Evolutionary conservation across 805 yeast species (phyloP), one percentile per base, ranked within the genome.

Genomic region (Nematodospora valgi): DNA sequence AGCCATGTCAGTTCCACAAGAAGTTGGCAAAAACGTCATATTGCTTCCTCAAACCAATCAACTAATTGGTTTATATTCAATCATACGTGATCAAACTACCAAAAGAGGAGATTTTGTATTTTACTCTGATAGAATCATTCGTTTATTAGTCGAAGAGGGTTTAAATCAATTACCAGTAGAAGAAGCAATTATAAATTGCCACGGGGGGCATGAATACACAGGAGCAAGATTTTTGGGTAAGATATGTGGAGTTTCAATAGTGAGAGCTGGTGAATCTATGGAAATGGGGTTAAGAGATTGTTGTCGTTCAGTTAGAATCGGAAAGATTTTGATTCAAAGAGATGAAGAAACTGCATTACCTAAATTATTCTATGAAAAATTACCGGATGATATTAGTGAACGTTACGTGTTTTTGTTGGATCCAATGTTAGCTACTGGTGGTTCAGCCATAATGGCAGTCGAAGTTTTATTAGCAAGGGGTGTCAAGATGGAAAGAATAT

Each of bases 381-480:
- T 93, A 44, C 99, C 99, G 13, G 86, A 80, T 44, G 98, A 93
- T 53, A 91, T 93, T 46, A 65, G 82, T 28, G 84, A 84, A 12
- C 74, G 98, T 47, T 93, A 80, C 51, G 97, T 93, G 18, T 85
- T 93, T 56, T 65, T 93, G 50, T 70, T 93, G 47, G 99, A 93
- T 55, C 98, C 99, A 38, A 85, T 93, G 94, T 75, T 93, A 56
- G 99, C 99, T 22, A 93, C 99, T 13, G 98, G 98, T 47, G 98
- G 98, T 33, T 85, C 96, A 42, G 98, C 98, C 13, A 78, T 87
- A 61, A 85, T 89, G 93, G 99, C 98, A 11, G 86, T 89, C 12
- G 95, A 93, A 42, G 97, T 93, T 12, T 68, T 93, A 52, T 70
- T 85, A 40, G 70, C 79, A 37, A 77, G 93, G 53, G 98, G 98